These are phyloP conservation scores for Kurtzmaniella quercitrusa DNA, from an alignment of 1,139 yeast species.

Conservation along the genomic window DNA sequence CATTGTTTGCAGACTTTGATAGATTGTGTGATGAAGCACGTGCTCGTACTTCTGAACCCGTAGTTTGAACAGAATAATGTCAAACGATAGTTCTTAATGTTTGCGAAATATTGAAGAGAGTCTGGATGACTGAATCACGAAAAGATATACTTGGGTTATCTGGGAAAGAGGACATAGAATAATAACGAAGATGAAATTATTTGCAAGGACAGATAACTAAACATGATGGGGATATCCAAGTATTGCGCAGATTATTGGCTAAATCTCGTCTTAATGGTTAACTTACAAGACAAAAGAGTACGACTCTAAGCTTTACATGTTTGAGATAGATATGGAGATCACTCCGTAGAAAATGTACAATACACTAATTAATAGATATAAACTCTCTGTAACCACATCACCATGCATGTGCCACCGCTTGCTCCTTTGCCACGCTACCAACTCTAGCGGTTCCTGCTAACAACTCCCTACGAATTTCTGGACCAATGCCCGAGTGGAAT, in stretches of 20 bases:
- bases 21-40: constrained; percentile 40
- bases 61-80: neutral
- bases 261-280: too few species aligned
- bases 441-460: constrained; percentile 67
- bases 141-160: too few species aligned
- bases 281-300: too few species aligned
- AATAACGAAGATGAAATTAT: too few species aligned
- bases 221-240: too few species aligned
- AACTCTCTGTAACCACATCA: neutral
- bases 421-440: constrained; percentile 21
- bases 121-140: too few species aligned
- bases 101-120: too few species aligned
- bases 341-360: neutral
- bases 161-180: too few species aligned
- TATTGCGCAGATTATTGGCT: too few species aligned
- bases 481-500: constrained; percentile 84
- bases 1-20: constrained; percentile 37
- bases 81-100: too few species aligned
- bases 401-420: neutral
- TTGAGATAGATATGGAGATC: neutral
- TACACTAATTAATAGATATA: neutral
- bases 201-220: too few species aligned
- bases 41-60: constrained; percentile 24
- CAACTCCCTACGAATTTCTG: constrained; percentile 91
- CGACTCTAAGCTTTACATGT: too few species aligned